phyloP scores from a whole-genome alignment of 139 green algal species.

The Auxenochlorella protothecoides region DNA sequence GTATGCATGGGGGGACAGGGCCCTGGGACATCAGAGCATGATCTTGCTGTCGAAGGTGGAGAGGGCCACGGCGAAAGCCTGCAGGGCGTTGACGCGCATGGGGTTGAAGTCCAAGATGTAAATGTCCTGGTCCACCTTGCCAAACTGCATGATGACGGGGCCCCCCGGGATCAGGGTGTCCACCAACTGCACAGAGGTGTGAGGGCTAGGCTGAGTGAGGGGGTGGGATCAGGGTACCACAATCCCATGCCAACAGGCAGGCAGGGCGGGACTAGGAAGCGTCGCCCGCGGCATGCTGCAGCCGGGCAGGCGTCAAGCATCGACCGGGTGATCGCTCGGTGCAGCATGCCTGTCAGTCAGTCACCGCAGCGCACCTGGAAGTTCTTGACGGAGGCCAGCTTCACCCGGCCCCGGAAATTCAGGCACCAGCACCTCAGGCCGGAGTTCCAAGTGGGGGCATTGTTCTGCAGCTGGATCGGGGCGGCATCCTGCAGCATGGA shows the following conservation, averaged over 20 bases:
- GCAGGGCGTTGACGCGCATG: conserved; percentile 51
- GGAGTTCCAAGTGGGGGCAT: conserved; percentile 91
- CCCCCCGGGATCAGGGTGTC: conserved; percentile 41
- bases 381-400: conserved; percentile 95
- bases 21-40: conserved; percentile 13
- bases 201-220: too few species aligned
- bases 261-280: background rate
- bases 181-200: conserved; percentile 7
- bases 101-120: conserved; percentile 95
- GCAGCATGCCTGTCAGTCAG: background rate
- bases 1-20: too few species aligned
- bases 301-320: background rate
- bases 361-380: conserved; percentile 71
- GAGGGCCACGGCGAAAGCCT: conserved; percentile 89
- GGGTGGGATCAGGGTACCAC: too few species aligned
- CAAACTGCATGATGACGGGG: conserved; percentile 84
- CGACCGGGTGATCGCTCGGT: too few species aligned
- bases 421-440: conserved; percentile 90
- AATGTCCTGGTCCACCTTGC: conserved; percentile 70
- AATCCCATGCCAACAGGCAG: too few species aligned
- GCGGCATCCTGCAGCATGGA: background rate
- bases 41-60: conserved; percentile 92
- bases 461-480: conserved; percentile 71
- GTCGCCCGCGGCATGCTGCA: background rate
- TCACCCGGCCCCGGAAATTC: conserved; percentile 98